Evolutionary conservation across 169 alveolate species (phyloP), one percentile per base, ranked within the genome.

Genomic region (Plasmodium blacklocki): DNA sequence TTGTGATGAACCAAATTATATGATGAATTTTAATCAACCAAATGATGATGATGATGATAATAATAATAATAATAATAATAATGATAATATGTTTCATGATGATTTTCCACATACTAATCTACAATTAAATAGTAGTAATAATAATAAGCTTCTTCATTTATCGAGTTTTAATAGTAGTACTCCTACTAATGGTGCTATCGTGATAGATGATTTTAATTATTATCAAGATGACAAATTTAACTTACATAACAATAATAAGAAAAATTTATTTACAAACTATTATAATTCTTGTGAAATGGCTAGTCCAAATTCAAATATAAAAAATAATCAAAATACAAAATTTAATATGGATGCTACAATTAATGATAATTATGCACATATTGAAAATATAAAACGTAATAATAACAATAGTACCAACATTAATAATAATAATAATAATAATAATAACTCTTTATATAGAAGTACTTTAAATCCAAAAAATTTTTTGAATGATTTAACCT

Each of bases 71-170:
- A 39, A 63, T 18, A 68, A 76, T 26, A 75, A 76, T 26, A 76
- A 63, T 18, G 49, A 64, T 56, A 14, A 23, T 23, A 15, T 39
- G 9, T 39, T 43, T 43, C 67, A 66, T 43, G 54, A 66, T 26
- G 80, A 66, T 9, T 78, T 78, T 50, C 7, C 89, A 26, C 26
- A 78, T 45, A 14, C 66, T 2, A 74, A 23, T 74, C 11, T 14
- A n/a, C 26, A 54, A 45, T 11, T 60, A 2, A 45, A 29, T 18
- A 74, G 29, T 67, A 67, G 45, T 39, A 29, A 11, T 14, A 43
- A 29, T 14, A 29, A 19, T 32, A 15, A 39, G 9, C 47, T 39
- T 39, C 47, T 5, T 39, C 47, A 39, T 39, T 39, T 39, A 5
- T 39, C 47, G 1, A 39, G 47, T 39, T 39, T 39, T 39, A 39